Evolutionary conservation across 768 basidiomycete genomes (phyloP).

Genomic region (Hirschioporus abietinus): DNA sequence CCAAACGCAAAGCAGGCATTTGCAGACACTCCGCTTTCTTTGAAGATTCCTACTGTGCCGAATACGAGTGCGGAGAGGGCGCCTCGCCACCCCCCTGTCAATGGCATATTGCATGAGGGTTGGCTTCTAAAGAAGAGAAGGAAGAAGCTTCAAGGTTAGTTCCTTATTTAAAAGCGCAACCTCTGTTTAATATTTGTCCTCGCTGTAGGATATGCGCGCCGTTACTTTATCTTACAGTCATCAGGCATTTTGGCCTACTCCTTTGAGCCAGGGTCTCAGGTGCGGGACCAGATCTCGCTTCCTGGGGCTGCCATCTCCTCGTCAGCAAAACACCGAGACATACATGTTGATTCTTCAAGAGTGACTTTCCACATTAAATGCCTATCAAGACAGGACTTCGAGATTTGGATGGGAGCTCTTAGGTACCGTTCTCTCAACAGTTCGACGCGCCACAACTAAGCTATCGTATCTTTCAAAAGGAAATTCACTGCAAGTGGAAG

Average conservation of each 20-base stretch:
- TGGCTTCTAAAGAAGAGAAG: conserved; percentile 85
- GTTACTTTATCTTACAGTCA: conserved; percentile 68
- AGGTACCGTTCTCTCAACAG: conserved; percentile 42
- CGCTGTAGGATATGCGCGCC: conserved; percentile 69
- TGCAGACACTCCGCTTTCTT: neutral
- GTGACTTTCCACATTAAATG: conserved; percentile 84
- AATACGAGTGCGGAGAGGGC: neutral
- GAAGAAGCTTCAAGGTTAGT: conserved; percentile 80
- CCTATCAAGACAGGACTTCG: conserved; percentile 63
- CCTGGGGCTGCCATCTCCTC: conserved; percentile 76
- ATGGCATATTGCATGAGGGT: conserved; percentile 50
- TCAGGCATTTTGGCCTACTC: conserved; percentile 73
- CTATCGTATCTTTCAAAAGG: conserved; percentile 25
- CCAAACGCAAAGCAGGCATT: neutral
- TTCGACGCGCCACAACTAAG: conserved; percentile 51
- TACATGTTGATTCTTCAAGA: conserved; percentile 71
- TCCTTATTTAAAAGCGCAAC: conserved; percentile 4
- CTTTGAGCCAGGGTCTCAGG: conserved; percentile 63
- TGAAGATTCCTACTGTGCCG: conserved; percentile 1
- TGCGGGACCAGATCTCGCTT: conserved; percentile 64
- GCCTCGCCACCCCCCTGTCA: conserved; percentile 5
- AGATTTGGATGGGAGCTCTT: conserved; percentile 56
- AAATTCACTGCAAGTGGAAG: conserved; percentile 1
- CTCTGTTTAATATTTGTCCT: neutral
- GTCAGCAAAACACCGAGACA: conserved; percentile 65